These are phyloP conservation scores for Aspergillus bridgeri DNA, from an alignment of 495 filamentous ascomycete species.

Conservation along the genomic window DNA sequence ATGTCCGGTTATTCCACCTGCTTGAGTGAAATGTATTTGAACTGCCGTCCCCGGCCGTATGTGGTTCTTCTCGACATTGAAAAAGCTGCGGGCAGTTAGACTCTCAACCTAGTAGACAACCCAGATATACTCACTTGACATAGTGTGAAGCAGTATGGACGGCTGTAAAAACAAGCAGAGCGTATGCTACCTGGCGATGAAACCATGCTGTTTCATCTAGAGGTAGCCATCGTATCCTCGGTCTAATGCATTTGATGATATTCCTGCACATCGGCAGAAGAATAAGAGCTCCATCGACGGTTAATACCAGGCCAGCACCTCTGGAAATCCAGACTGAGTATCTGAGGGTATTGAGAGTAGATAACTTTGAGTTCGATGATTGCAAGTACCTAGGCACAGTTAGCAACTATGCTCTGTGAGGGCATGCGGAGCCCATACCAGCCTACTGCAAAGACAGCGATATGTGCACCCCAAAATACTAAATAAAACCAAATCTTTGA, in stretches of 20 bases:
- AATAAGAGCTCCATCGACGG: constrained; percentile 82
- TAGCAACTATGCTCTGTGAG: constrained; percentile 18
- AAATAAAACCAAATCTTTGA: constrained; percentile 76
- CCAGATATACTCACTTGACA: constrained; percentile 71
- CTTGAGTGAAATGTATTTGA: constrained; percentile 88
- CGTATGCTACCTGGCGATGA: constrained; percentile 91
- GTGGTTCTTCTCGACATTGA: constrained; percentile 85
- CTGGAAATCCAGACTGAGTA: constrained; percentile 96
- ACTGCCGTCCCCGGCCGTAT: constrained; percentile 76
- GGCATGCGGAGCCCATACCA: constrained; percentile 57
- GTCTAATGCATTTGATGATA: constrained; percentile 74
- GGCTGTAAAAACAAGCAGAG: constrained; percentile 76
- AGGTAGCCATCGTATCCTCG: constrained; percentile 83
- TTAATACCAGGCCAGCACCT: constrained; percentile 81
- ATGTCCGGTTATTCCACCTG: constrained; percentile 92
- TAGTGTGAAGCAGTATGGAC: constrained; percentile 82
- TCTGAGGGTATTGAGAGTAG: constrained; percentile 71
- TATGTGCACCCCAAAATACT: constrained; percentile 81
- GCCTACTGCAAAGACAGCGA: constrained; percentile 77
- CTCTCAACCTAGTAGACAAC: constrained; percentile 22
- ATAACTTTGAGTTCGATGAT: constrained; percentile 58
- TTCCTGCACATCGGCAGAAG: constrained; percentile 93
- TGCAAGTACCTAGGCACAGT: constrained; percentile 68
- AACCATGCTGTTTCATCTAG: constrained; percentile 97
- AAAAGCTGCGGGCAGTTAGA: constrained; percentile 60